Evolutionary conservation across 108 stramenopile species (phyloP), one percentile per base, ranked within the genome.

Genomic region (Skeletonema marinoi): DNA sequence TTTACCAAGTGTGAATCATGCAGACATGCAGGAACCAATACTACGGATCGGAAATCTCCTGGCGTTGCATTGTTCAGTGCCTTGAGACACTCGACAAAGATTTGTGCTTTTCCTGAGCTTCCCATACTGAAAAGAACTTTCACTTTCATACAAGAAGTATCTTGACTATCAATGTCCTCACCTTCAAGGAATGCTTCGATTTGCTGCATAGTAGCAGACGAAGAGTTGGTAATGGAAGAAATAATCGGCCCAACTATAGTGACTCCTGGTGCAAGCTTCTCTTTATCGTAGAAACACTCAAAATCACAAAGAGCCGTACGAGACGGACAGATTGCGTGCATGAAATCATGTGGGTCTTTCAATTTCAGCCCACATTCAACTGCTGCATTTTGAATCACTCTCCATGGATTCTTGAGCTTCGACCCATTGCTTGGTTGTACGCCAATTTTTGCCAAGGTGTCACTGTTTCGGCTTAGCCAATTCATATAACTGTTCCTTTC

Each of bases 321-420:
- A 17, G 41, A 64, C 30, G 73, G 73, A 10, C 46, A 11, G 3
- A 74, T 74, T 3, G 44, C 44, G 2, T 65, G 32, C 10, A 65
- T 54, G 46, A 74, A 65, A 46, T 48, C 39, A 14, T 63, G 30
- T 16, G 63, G 48, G 12, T 48, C 11, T 32, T 63, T 32, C 19
- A 65, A n/a, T 11, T 74, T 54, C 58, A 70, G 32, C 9, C 75
- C 75, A 21, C 75, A 77, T 21, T 71, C 75, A 54, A 62, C 21
- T 42, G 70, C 75, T 39, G 73, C 73, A 21, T 65, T 36, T 74
- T 56, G n/a, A 19, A 74, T 65, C 31, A 74, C 73, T 12, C n/a
- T 32, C 63, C 64, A 74, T 29, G 73, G 73, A 65, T 74, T 56
- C 32, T 36, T 64, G 32, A 7, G 11, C 63, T n/a, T 17, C 63